phyloP scores from a whole-genome alignment of 2,329 filamentous ascomycete species.

The Penicillium verrucosum region DNA sequence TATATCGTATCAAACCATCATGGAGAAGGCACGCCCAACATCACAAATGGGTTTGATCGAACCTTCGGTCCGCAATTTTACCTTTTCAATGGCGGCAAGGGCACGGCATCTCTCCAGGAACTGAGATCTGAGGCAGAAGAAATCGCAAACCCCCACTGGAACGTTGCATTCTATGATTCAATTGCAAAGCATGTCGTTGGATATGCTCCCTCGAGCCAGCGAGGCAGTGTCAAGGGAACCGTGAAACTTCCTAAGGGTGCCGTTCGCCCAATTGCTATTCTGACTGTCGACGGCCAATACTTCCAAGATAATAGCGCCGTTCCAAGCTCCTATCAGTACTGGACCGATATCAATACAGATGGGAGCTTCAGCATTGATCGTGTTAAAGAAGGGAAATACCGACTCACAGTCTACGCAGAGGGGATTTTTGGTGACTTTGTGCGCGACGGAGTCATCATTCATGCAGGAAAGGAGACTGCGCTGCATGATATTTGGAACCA shows the following conservation, averaged over 20 bases:
- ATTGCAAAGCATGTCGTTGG: slow-evolving; percentile 60
- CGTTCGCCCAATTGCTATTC: slow-evolving; percentile 53
- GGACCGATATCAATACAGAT: slow-evolving; percentile 50
- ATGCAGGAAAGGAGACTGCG: slow-evolving; percentile 41
- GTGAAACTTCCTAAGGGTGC: slow-evolving; percentile 54
- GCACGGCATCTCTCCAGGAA: slow-evolving; percentile 45
- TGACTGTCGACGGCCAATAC: slow-evolving; percentile 52
- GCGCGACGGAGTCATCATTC: slow-evolving; percentile 51
- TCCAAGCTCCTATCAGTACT: slow-evolving; percentile 60
- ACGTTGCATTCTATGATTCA: slow-evolving; percentile 60
- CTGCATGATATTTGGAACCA: slow-evolving; percentile 49
- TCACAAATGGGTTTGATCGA: slow-evolving; percentile 62
- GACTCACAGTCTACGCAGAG: slow-evolving; percentile 61
- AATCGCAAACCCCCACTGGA: slow-evolving; percentile 54
- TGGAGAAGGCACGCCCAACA: slow-evolving; percentile 61
- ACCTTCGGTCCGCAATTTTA: slow-evolving; percentile 65
- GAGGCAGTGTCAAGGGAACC: slow-evolving; percentile 52
- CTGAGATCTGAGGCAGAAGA: slow-evolving; percentile 55
- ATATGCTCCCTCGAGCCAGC: slow-evolving; percentile 53
- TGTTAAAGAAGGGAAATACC: slow-evolving; percentile 58
- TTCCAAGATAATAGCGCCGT: slow-evolving; percentile 60
- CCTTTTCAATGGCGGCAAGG: slow-evolving; percentile 58
- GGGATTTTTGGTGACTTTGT: slow-evolving; percentile 60
- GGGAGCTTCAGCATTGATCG: slow-evolving; percentile 53
- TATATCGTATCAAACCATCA: slow-evolving; percentile 64